Evolutionary conservation across 345 rosid genomes (phyloP).

Genomic region (Schrenkiella parvula): DNA sequence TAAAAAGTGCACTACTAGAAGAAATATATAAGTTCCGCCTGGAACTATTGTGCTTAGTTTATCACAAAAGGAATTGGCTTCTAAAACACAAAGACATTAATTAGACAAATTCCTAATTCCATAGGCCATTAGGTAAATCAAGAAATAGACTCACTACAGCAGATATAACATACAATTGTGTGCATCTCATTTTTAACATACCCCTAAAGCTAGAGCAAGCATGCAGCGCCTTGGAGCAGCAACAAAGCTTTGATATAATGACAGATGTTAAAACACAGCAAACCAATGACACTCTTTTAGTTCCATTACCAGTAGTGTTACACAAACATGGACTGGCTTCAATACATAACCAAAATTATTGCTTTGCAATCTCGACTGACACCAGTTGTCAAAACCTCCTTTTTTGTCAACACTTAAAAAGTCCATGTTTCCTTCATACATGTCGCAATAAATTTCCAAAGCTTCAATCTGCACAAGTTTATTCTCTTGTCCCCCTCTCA

Average conservation of each 20-base stretch:
- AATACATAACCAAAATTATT: conserved; percentile 46
- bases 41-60: background rate
- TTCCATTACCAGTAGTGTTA: conserved; percentile 57
- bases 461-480: conserved; percentile 64
- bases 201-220: conserved; percentile 18
- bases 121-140: background rate
- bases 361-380: conserved; percentile 40
- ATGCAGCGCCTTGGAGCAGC: conserved; percentile 9
- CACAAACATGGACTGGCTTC: conserved; percentile 53
- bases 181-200: background rate
- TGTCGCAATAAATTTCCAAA: conserved; percentile 70
- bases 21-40: background rate
- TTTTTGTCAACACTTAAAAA: conserved; percentile 33
- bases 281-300: background rate
- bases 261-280: conserved; percentile 13
- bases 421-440: conserved; percentile 38
- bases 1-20: conserved; percentile 1
- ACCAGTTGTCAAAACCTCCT: conserved; percentile 37
- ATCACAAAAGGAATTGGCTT: conserved; percentile 2
- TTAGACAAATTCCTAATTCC: background rate
- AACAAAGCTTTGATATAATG: background rate
- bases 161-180: conserved; percentile 3
- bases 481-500: conserved; percentile 63
- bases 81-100: background rate
- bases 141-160: conserved; percentile 5